phyloP scores from a whole-genome alignment of 1,284 basidiomycete genomes.

The Irpex rosettiformis region DNA sequence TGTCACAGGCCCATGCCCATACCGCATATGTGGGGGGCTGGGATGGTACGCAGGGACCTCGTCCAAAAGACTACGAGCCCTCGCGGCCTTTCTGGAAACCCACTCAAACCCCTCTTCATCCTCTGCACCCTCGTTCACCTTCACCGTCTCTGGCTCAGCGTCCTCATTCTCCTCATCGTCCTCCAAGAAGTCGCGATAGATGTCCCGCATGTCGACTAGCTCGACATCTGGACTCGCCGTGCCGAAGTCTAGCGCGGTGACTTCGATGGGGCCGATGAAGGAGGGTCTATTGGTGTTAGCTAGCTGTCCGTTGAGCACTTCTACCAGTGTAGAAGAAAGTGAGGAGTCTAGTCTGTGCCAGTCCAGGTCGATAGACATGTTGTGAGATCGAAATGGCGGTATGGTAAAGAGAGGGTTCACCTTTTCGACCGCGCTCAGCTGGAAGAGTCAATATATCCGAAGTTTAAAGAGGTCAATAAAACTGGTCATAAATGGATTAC shows the following conservation, averaged over 20 bases:
- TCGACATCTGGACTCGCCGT: slow-evolving; percentile 81
- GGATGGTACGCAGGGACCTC: slow-evolving; percentile 63
- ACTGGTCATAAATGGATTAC: not conserved
- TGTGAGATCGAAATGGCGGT: not conserved
- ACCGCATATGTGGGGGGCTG: slow-evolving; percentile 68
- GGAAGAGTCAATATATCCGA: too few relatives aligned
- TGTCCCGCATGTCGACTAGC: slow-evolving; percentile 89
- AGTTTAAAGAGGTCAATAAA: too few relatives aligned
- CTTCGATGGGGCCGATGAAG: slow-evolving; percentile 89
- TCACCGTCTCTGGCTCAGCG: slow-evolving; percentile 42
- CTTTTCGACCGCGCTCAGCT: too few relatives aligned
- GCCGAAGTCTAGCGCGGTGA: slow-evolving; percentile 88
- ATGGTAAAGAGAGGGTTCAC: not conserved
- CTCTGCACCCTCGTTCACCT: slow-evolving; percentile 50
- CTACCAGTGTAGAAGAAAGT: slow-evolving; percentile 70
- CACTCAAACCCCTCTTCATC: slow-evolving; percentile 71
- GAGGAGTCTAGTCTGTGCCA: slow-evolving; percentile 72
- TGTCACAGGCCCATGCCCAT: slow-evolving; percentile 47
- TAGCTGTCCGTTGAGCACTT: slow-evolving; percentile 81
- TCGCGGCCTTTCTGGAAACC: slow-evolving; percentile 63
- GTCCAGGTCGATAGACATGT: slow-evolving; percentile 79
- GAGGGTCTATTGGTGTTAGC: slow-evolving; percentile 72
- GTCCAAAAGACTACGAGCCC: slow-evolving; percentile 43
- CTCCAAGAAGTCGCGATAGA: slow-evolving; percentile 90
- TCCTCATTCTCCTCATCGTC: slow-evolving; percentile 68